A percentile compares a stretch with the other conserved stretches of the same genome.
These are phyloP conservation scores for Micromonas pusilla DNA, from an alignment of 139 green algal species.

Conservation along the genomic window DNA sequence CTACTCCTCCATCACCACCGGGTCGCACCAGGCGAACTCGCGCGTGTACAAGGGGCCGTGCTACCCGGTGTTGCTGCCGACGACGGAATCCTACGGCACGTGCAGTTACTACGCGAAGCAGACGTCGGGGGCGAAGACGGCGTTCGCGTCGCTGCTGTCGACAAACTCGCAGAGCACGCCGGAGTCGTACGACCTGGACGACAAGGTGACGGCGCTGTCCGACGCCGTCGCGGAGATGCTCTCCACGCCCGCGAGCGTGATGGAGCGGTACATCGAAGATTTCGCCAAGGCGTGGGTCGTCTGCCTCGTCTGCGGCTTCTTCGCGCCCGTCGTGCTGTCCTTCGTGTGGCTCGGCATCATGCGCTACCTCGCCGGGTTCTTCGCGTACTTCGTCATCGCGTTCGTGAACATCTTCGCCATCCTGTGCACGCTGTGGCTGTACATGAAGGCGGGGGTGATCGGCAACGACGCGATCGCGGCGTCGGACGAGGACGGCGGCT, in stretches of 20 bases:
- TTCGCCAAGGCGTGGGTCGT: slow-evolving; percentile 29
- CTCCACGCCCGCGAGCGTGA: neutral
- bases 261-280: slow-evolving; percentile 30
- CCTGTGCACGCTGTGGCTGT: slow-evolving; percentile 54
- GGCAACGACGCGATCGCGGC: slow-evolving; percentile 22
- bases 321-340: slow-evolving; percentile 49
- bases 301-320: slow-evolving; percentile 44
- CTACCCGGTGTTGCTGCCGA: slow-evolving; percentile 21
- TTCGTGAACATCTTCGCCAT: slow-evolving; percentile 58
- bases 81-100: neutral
- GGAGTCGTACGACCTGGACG: neutral
- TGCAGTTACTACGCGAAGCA: slow-evolving; percentile 15
- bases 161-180: neutral
- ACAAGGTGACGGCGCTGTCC: neutral
- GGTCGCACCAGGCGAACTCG: neutral
- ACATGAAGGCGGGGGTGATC: slow-evolving; percentile 51
- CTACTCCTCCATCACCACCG: neutral
- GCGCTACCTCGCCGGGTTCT: slow-evolving; percentile 64
- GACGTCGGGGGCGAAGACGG: neutral
- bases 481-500: neutral
- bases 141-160: neutral
- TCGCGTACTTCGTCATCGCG: slow-evolving; percentile 64
- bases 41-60: slow-evolving; percentile 18
- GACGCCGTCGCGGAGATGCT: neutral
- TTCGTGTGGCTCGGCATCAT: slow-evolving; percentile 69